Evolutionary conservation across 306 rosid genomes (phyloP), one percentile per base, ranked within the genome.

Genomic region (Neltuma alba): DNA sequence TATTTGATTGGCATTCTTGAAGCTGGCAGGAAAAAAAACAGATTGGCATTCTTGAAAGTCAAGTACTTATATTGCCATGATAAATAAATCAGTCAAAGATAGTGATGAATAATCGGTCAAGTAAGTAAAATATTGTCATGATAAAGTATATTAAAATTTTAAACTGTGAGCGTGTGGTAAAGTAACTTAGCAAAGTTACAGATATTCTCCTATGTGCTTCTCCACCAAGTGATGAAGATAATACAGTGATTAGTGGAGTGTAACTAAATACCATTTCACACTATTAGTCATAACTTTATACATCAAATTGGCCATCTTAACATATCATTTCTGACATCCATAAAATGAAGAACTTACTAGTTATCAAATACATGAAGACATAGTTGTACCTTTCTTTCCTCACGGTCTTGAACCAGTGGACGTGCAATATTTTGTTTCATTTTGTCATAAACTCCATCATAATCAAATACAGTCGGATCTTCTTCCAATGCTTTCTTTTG

Each of bases 381-480:
- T 9, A 64, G 33, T 9, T 42, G 5, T 82, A 93, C 97, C 89
- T 84, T 92, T 83, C 92, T 89, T 82, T 88, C 94, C 82, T 87
- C 85, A 18, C 80, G 92, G 34, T 94, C 99, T 78, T 88, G 91
- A 1, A 70, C 83, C 55, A 74, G 54, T 65, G 97, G 97, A 62
- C 81, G 90, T 36, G 88, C 48, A 27, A 74, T 84, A 82, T 89
- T 89, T 66, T 85, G 83, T 84, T 94, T 94, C 99, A 89, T 89
- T 70, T 91, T 85, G 55, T 89, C 99, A 80, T 92, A 92, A 69
- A 94, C 92, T 77, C 90, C 91, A 60, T 94, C 99, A 73, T 95
- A 95, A 82, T 91, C 90, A 65, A 95, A 92, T 40, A 90, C 72
- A 0, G 92, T 83, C 0, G 97, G 98, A 70, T 95, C 99, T 85